Conservation (phyloP, 2,329 filamentous ascomycete genomes). For the Sphaceloma murrayae region DNA sequence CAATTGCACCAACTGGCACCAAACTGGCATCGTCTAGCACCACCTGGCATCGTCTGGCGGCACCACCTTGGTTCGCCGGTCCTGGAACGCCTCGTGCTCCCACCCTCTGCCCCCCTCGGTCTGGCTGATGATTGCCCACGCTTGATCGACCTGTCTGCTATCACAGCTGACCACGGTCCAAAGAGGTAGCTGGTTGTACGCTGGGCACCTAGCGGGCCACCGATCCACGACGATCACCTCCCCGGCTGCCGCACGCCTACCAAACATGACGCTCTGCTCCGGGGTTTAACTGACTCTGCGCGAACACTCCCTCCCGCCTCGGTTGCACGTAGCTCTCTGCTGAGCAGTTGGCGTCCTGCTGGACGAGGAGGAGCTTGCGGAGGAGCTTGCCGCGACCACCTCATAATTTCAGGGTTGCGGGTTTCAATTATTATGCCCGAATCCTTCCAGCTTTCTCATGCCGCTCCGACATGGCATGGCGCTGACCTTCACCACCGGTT, state of each 20-base stretch:
- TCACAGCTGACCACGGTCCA: not conserved
- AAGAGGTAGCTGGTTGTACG: not conserved
- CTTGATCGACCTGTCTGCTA: not conserved
- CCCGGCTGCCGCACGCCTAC: constrained; percentile 1
- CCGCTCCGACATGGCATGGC: constrained; percentile 7
- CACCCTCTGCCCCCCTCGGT: not conserved
- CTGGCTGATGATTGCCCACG: not conserved
- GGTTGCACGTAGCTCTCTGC: constrained; percentile 9
- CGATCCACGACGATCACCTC: constrained; percentile 2
- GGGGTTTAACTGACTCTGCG: constrained; percentile 9
- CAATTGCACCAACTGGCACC: too few species aligned
- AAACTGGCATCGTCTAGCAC: too few species aligned
- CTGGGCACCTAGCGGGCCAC: not conserved
- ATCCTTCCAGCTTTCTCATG: constrained; percentile 10
- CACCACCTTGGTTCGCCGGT: not conserved
- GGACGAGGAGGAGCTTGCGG: too few species aligned
- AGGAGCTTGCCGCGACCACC: too few species aligned
- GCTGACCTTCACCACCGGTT: constrained; percentile 8
- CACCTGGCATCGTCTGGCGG: too few species aligned
- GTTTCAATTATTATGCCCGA: constrained; percentile 14
- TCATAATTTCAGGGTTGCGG: constrained; percentile 9
- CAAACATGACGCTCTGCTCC: not conserved
- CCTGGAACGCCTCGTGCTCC: constrained; percentile 4
- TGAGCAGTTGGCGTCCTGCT: not conserved
- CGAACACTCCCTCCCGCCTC: constrained; percentile 9